A percentile compares a stretch with the other conserved stretches of the same genome.
These are phyloP conservation scores for Botryotinia calthae DNA, from an alignment of 2,329 filamentous ascomycete genomes.

Conservation along the genomic window DNA sequence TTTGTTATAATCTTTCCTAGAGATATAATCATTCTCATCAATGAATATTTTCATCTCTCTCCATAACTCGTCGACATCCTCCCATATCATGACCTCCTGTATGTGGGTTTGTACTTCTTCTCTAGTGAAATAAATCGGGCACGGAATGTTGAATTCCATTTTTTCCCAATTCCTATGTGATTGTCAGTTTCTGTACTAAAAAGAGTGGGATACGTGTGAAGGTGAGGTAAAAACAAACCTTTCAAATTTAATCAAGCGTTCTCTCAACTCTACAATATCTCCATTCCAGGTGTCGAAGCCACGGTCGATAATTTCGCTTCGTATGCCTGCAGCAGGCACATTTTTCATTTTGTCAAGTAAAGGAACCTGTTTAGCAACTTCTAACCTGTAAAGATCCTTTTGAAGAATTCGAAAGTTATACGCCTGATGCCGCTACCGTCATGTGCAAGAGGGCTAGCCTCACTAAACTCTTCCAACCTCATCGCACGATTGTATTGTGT, in stretches of 20 bases:
- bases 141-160: not conserved
- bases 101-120: constrained; percentile 21
- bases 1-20: too few relatives aligned
- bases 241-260: not conserved
- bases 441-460: too few relatives aligned
- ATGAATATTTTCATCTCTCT: too few relatives aligned
- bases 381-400: not conserved
- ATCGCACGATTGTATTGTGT: not conserved
- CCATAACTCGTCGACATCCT: too few relatives aligned
- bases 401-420: not conserved
- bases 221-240: not conserved
- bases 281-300: not conserved
- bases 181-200: not conserved
- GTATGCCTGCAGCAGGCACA: too few relatives aligned
- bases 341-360: not conserved
- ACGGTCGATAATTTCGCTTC: not conserved
- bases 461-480: not conserved
- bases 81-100: too few relatives aligned
- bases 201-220: not conserved
- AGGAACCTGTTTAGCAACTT: not conserved
- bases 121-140: not conserved
- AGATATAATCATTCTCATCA: too few relatives aligned
- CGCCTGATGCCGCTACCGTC: too few relatives aligned
- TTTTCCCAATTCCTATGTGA: not conserved
- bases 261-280: not conserved